Evolutionary conservation across 176 grass and related monocot species (phyloP).

Genomic region (Aegilops sharonensis): DNA sequence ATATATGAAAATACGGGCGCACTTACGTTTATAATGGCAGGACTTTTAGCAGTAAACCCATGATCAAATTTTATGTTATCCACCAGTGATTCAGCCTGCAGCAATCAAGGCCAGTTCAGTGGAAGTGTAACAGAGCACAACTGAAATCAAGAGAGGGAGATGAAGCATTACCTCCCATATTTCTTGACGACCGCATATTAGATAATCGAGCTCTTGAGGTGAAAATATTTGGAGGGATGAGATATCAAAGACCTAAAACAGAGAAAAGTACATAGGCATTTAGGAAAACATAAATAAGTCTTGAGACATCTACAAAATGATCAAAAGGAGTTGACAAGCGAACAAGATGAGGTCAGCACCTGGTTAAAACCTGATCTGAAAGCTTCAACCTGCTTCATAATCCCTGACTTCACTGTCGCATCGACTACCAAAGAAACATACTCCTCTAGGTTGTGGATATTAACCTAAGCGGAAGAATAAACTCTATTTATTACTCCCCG

Average conservation of each 20-base stretch:
- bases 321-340: neutral
- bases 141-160: neutral
- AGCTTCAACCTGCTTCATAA: conserved; percentile 79
- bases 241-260: conserved; percentile 75
- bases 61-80: conserved; percentile 99
- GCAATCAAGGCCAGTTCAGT: conserved; percentile 16
- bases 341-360: conserved; percentile 35
- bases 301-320: neutral
- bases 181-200: conserved; percentile 83
- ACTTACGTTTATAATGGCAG: conserved; percentile 73
- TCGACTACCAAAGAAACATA: conserved; percentile 77
- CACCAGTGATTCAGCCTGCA: conserved; percentile 69
- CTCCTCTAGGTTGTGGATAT: conserved; percentile 80
- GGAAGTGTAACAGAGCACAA: conserved; percentile 11
- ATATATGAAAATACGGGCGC: neutral
- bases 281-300: neutral
- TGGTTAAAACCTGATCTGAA: conserved; percentile 91
- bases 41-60: conserved; percentile 90
- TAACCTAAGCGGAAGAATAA: conserved; percentile 50
- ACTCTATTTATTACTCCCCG: neutral
- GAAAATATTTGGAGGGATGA: conserved; percentile 89
- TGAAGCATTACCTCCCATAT: conserved; percentile 68
- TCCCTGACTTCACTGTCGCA: conserved; percentile 76
- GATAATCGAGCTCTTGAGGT: conserved; percentile 80
- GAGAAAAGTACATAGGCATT: neutral